These are phyloP conservation scores for Amanita rimosa DNA, from an alignment of 768 basidiomycete genomes.

Conservation along the genomic window DNA sequence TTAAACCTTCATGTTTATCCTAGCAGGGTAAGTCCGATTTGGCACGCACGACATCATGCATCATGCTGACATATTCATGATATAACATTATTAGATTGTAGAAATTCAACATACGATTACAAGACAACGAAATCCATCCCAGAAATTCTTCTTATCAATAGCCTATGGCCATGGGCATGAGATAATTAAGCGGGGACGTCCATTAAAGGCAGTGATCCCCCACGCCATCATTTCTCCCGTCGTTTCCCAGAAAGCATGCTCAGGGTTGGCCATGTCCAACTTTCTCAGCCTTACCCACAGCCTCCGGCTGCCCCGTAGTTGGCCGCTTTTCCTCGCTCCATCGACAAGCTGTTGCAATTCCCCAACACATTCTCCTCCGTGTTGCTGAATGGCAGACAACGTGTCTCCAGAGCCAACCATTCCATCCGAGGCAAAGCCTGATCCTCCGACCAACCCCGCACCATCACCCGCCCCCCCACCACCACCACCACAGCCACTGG, in stretches of 20 bases:
- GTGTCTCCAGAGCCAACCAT: background rate
- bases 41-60: too few relatives aligned
- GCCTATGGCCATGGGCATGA: too few relatives aligned
- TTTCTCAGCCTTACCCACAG: background rate
- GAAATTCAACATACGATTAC: too few relatives aligned
- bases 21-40: too few relatives aligned
- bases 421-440: background rate
- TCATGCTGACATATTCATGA: too few relatives aligned
- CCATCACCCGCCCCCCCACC: background rate
- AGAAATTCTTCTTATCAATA: too few relatives aligned
- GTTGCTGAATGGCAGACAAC: background rate
- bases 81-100: too few relatives aligned
- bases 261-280: background rate
- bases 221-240: background rate
- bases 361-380: background rate
- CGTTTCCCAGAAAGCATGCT: background rate
- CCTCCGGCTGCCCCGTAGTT: background rate
- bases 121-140: too few relatives aligned
- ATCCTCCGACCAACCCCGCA: background rate
- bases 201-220: too few relatives aligned
- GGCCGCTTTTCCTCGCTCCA: background rate
- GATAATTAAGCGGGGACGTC: too few relatives aligned
- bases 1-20: too few relatives aligned
- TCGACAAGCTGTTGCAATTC: background rate
- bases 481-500: background rate